Percentiles rank a stretch among this genome's conserved stretches.
These are phyloP conservation scores for Alternaria solani DNA, from an alignment of 2,329 filamentous ascomycete species.

Conservation along the genomic window DNA sequence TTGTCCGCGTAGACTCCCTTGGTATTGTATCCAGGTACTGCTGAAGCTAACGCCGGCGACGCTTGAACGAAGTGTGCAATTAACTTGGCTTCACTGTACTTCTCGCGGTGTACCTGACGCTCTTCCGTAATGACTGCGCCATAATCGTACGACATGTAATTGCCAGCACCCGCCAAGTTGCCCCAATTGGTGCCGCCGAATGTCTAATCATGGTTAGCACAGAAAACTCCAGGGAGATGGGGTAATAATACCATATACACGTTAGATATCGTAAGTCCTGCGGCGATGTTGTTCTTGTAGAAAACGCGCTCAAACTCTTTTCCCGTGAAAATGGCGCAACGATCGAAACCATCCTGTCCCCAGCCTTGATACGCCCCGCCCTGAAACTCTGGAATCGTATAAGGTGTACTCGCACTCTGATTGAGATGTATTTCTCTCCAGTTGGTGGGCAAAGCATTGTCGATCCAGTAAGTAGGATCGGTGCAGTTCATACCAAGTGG, in stretches of 20 bases:
- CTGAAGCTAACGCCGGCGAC: conserved; percentile 71
- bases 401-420: conserved; percentile 70
- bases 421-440: conserved; percentile 62
- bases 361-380: conserved; percentile 75
- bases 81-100: conserved; percentile 79
- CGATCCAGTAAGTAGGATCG: conserved; percentile 67
- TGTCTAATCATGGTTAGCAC: conserved; percentile 46
- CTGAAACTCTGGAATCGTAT: conserved; percentile 69
- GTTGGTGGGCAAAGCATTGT: conserved; percentile 61
- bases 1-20: conserved; percentile 38
- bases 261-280: conserved; percentile 71
- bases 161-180: conserved; percentile 72
- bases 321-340: conserved; percentile 71
- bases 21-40: conserved; percentile 32
- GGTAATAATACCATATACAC: conserved; percentile 67
- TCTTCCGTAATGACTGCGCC: conserved; percentile 72
- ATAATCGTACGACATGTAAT: conserved; percentile 64
- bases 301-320: conserved; percentile 77
- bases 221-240: not conserved
- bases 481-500: conserved; percentile 67
- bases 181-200: conserved; percentile 87
- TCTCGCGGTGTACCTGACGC: conserved; percentile 71
- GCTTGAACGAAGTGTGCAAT: conserved; percentile 75
- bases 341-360: conserved; percentile 72
- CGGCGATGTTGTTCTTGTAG: conserved; percentile 75